Evolutionary conservation across 164 flowering plant genomes (phyloP).

Genomic region (Chloranthus sessilifolius): DNA sequence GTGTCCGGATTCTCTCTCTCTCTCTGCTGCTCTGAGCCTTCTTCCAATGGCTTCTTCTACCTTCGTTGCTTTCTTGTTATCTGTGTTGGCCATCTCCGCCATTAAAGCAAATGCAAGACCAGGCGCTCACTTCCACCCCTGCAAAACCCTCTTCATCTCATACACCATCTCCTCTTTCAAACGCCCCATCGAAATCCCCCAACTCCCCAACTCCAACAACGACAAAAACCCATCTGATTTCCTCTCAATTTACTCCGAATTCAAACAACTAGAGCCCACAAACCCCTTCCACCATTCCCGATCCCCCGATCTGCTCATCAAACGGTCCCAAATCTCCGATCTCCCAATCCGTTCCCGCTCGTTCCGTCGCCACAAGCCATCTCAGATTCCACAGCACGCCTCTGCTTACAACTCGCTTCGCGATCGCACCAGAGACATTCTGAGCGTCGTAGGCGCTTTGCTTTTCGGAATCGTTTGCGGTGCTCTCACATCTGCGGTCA

Average conservation of each 20-base stretch:
- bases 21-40: neutral
- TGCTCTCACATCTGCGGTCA: conserved; percentile 40
- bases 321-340: neutral
- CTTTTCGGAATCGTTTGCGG: conserved; percentile 49
- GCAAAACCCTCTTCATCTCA: conserved; percentile 38
- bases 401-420: conserved; percentile 18
- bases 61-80: conserved; percentile 1
- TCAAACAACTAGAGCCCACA: conserved; percentile 9
- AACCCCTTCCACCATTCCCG: neutral
- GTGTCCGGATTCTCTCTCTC: conserved; percentile 3
- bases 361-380: neutral
- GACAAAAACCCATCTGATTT: conserved; percentile 10
- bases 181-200: conserved; percentile 5
- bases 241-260: conserved; percentile 11
- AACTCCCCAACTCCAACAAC: conserved; percentile 6
- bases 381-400: neutral
- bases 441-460: conserved; percentile 36
- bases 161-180: conserved; percentile 23
- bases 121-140: conserved; percentile 33
- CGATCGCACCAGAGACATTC: conserved; percentile 36
- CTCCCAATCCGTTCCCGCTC: neutral
- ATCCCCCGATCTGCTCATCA: conserved; percentile 5
- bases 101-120: conserved; percentile 31
- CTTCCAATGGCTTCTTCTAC: conserved; percentile 15
- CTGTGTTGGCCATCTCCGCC: conserved; percentile 11